These are phyloP conservation scores for Penicillium parvum DNA, from an alignment of 495 filamentous ascomycete species.

Conservation along the genomic window DNA sequence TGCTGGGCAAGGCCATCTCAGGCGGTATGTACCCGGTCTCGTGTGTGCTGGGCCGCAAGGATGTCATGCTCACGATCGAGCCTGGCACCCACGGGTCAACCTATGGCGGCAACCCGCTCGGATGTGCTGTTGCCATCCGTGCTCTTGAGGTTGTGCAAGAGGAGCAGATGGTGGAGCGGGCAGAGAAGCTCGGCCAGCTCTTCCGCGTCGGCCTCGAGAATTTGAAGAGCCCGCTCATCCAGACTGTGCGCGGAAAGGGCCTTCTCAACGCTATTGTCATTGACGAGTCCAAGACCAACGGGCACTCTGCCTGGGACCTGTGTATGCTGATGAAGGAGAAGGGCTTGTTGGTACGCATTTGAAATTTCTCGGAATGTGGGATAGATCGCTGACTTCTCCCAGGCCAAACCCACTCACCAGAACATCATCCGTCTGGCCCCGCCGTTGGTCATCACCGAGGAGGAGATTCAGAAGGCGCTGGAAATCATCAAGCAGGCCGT, in stretches of 20 bases:
- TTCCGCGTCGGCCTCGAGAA: conserved; percentile 73
- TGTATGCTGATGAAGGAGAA: conserved; percentile 95
- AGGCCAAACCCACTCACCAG: conserved; percentile 98
- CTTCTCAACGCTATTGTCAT: conserved; percentile 96
- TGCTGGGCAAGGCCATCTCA: conserved; percentile 95
- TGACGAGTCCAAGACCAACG: conserved; percentile 80
- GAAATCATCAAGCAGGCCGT: conserved; percentile 48
- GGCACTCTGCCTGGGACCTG: conserved; percentile 93
- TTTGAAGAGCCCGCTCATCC: conserved; percentile 75
- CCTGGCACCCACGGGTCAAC: conserved; percentile 95
- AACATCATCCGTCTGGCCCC: conserved; percentile 77
- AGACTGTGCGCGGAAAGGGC: conserved; percentile 84
- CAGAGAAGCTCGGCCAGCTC: conserved; percentile 73
- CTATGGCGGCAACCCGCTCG: conserved; percentile 96
- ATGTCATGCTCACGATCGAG: conserved; percentile 96
- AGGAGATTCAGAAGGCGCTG: conserved; percentile 47
- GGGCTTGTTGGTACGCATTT: conserved; percentile 72
- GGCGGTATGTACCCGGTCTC: conserved; percentile 99
- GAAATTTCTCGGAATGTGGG: neutral
- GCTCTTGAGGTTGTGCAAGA: conserved; percentile 94
- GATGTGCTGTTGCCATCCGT: conserved; percentile 91
- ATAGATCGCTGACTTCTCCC: conserved; percentile 27
- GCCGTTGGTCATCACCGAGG: conserved; percentile 54
- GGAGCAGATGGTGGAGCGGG: conserved; percentile 78
- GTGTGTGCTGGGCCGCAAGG: conserved; percentile 80